Base-by-base conservation (phyloP, 2,329 filamentous ascomycete species). In the Colletotrichum spinosum region DNA sequence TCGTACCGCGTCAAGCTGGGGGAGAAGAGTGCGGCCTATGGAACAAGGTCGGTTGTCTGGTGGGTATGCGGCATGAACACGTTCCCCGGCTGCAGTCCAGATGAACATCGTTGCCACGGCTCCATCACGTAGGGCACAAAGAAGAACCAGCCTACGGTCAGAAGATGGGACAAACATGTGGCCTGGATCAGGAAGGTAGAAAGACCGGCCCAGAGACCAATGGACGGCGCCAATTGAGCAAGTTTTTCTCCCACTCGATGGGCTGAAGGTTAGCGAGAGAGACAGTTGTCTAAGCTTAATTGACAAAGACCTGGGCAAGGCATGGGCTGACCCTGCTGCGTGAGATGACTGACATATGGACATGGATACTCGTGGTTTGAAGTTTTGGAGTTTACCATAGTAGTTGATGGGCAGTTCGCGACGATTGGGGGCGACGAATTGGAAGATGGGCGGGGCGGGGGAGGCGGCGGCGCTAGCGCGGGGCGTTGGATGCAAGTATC, bases 221-320 rank as follows among this genome's bases (percentile, higher is more conserved):
- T 68, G n/a, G 54, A 53, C 25, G 56, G 37, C 62, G 62, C 67
- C 68, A 70, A 70, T 69, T 71, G 70, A 72, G 71, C 71, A 72
- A 69, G 69, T 68, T 68, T 57, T 38, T 56, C 53, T 53, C 25
- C 13, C 41, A n/a, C 53, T 46, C 41, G 48, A 38, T 44, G 11
- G 53, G 8, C 33, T 44, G 25, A 5, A 8, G 42, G 34, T 15
- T 61, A 44, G 53, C 46, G 25, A 45, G 25, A 25, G 17, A 25
- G 17, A 51, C 35, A 60, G 49, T 41, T 44, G 25, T 10, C 46
- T 6, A 33, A 34, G 55, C 33, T 37, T 25, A 39, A 46, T 33
- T 42, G 15, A 5, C 9, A 35, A 2, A 41, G 33, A 34, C 9
- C 13, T 25, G 17, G 12, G 15, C 25, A 12, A n/a, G 17, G 37